These are phyloP conservation scores for Heliophila coronopifolia DNA, from an alignment of 441 rosid species.

Conservation along the genomic window DNA sequence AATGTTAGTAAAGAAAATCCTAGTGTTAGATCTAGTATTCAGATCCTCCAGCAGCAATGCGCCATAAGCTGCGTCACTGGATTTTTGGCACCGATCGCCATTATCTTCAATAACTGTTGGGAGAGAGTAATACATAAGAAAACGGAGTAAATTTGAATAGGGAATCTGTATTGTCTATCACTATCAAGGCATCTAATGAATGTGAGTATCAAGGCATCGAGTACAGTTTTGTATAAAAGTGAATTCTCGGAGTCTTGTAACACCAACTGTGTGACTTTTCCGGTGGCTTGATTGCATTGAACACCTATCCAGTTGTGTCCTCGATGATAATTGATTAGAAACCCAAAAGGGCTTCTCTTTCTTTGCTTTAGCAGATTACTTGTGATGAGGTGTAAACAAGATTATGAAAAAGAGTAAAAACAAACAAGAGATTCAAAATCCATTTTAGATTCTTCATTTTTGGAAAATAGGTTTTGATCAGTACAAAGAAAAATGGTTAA, in stretches of 20 bases:
- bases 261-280: constrained; percentile 56
- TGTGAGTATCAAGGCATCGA: too few species aligned
- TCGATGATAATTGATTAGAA: constrained; percentile 64
- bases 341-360: constrained; percentile 59
- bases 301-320: constrained; percentile 98
- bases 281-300: constrained; percentile 56
- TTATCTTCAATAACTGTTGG: too few species aligned
- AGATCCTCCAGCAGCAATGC: too few species aligned
- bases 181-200: too few species aligned
- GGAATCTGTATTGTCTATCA: too few species aligned
- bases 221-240: too few species aligned
- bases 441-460: constrained; percentile 55
- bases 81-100: too few species aligned
- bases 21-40: too few species aligned
- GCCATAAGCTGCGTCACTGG: too few species aligned
- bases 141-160: too few species aligned
- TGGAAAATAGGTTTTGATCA: constrained; percentile 44
- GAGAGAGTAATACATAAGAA: too few species aligned
- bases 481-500: constrained; percentile 26
- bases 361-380: constrained; percentile 51
- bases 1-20: too few species aligned
- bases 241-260: constrained; percentile 44
- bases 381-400: constrained; percentile 26
- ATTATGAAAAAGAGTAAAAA: constrained; percentile 28
- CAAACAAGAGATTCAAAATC: constrained; percentile 45